A percentile compares a stretch with the other conserved stretches of the same genome.
Evolutionary conservation across 2,329 filamentous ascomycete species (phyloP).

Genomic region (Daldinia sp.): DNA sequence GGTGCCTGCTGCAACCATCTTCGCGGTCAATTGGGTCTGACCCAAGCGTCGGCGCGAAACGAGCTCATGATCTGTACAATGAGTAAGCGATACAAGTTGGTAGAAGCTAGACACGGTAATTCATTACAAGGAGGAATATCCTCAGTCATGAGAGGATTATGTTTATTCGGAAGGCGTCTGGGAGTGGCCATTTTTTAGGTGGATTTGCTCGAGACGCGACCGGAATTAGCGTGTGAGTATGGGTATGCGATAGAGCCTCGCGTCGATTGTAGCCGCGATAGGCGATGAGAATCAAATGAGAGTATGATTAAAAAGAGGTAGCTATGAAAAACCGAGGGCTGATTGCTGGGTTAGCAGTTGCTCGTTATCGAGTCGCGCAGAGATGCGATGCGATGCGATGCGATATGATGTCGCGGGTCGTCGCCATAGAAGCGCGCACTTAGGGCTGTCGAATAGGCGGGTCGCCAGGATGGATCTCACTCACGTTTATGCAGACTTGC

Average conservation of each 20-base stretch:
- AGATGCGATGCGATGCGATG: constrained; percentile 43
- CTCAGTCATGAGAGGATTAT: constrained; percentile 75
- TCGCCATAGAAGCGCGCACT: constrained; percentile 47
- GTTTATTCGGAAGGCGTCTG: constrained; percentile 68
- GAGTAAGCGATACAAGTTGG: constrained; percentile 38
- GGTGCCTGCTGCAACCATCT: constrained; percentile 78
- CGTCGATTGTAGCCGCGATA: constrained; percentile 20
- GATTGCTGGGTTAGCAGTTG: constrained; percentile 46
- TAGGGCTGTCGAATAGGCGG: constrained; percentile 42
- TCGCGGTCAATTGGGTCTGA: constrained; percentile 89
- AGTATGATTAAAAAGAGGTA: constrained; percentile 42
- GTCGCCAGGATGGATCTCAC: constrained; percentile 49
- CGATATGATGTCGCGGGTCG: constrained; percentile 41
- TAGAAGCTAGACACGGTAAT: constrained; percentile 20
- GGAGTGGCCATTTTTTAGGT: constrained; percentile 54
- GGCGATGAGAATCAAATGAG: constrained; percentile 24
- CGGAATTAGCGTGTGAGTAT: constrained; percentile 35
- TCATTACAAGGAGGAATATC: constrained; percentile 72
- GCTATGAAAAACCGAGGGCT: constrained; percentile 42
- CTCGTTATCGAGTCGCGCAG: constrained; percentile 44
- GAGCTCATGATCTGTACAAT: constrained; percentile 73
- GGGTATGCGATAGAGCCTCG: constrained; percentile 25
- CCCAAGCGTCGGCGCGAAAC: constrained; percentile 88
- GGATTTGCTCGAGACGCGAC: constrained; percentile 41
- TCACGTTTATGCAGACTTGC: constrained; percentile 47